Evolutionary conservation across 2,329 filamentous ascomycete species (phyloP).

Genomic region (Hymenoscyphus albidus): DNA sequence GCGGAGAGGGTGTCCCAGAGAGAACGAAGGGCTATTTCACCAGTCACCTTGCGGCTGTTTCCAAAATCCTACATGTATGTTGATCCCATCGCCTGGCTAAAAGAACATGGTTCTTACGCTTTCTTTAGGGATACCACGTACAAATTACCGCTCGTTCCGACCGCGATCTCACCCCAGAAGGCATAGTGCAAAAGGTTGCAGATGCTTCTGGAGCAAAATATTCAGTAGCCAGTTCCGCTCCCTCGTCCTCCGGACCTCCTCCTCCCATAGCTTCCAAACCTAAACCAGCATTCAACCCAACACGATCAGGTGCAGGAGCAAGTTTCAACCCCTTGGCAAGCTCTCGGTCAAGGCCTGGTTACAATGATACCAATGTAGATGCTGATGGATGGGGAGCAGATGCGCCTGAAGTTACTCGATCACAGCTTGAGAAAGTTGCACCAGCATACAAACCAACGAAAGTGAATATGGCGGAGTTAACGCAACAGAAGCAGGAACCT

Average conservation of each 20-base stretch:
- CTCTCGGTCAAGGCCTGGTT: constrained; percentile 55
- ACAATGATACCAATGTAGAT: constrained; percentile 58
- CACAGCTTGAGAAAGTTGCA: constrained; percentile 85
- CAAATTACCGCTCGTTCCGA: constrained; percentile 95
- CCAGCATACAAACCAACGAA: constrained; percentile 93
- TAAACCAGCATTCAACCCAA: constrained; percentile 90
- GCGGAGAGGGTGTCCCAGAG: constrained; percentile 96
- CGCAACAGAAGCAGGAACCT: constrained; percentile 63
- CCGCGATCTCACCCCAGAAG: constrained; percentile 78
- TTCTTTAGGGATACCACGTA: constrained; percentile 77
- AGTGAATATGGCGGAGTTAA: constrained; percentile 86
- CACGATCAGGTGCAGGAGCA: constrained; percentile 44
- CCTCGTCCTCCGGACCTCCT: constrained; percentile 42
- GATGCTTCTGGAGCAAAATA: constrained; percentile 96
- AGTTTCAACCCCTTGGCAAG: constrained; percentile 65
- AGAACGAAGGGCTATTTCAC: constrained; percentile 98
- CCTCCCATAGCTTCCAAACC: constrained; percentile 76
- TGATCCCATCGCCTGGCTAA: background rate
- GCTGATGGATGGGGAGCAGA: constrained; percentile 92
- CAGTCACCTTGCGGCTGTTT: constrained; percentile 83
- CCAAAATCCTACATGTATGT: constrained; percentile 77
- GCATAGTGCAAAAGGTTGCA: constrained; percentile 87
- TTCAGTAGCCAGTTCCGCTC: constrained; percentile 62
- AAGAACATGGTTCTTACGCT: constrained; percentile 16
- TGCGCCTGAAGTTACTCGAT: constrained; percentile 84